Percentiles rank a stretch among this genome's conserved stretches.
phyloP scores from a whole-genome alignment of 1,139 yeast genomes.

The Hansenula lynferdii region DNA sequence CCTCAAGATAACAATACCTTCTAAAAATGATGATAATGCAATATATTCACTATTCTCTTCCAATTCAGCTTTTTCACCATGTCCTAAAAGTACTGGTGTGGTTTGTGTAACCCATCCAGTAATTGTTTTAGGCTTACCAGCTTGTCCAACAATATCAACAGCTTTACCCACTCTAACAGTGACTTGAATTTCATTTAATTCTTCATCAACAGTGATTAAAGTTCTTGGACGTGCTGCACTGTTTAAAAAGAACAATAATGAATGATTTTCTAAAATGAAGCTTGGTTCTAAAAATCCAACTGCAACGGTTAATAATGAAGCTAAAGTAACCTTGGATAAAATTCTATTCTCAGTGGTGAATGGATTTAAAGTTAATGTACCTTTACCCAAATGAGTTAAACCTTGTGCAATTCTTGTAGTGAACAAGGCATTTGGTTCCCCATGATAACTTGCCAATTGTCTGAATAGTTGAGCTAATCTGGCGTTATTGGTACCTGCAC shows the following conservation, averaged over 20 bases:
- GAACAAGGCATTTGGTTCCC: slow-evolving; percentile 87
- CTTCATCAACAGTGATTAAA: slow-evolving; percentile 89
- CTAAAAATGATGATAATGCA: slow-evolving; percentile 75
- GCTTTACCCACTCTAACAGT: slow-evolving; percentile 99
- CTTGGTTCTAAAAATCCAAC: slow-evolving; percentile 86
- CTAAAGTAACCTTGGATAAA: slow-evolving; percentile 83
- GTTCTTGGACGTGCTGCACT: slow-evolving; percentile 92
- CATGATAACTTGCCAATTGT: slow-evolving; percentile 91
- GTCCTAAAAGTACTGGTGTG: slow-evolving; percentile 89
- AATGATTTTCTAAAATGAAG: slow-evolving; percentile 59
- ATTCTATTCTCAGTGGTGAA: slow-evolving; percentile 88
- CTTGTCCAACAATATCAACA: slow-evolving; percentile 97
- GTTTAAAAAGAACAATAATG: slow-evolving; percentile 78
- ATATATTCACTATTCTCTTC: slow-evolving; percentile 88
- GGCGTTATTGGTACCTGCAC: slow-evolving; percentile 98
- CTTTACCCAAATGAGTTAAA: slow-evolving; percentile 87
- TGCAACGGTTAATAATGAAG: slow-evolving; percentile 81
- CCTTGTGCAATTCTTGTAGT: slow-evolving; percentile 97
- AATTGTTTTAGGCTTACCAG: slow-evolving; percentile 97
- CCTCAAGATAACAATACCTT: slow-evolving; percentile 88
- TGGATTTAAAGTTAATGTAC: slow-evolving; percentile 86
- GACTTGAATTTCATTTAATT: slow-evolving; percentile 74
- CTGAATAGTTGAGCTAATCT: slow-evolving; percentile 93
- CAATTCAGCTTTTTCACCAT: slow-evolving; percentile 95
- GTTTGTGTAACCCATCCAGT: slow-evolving; percentile 99